phyloP scores from a whole-genome alignment of 2,329 filamentous ascomycete species.

The Hypoxylon sp. region DNA sequence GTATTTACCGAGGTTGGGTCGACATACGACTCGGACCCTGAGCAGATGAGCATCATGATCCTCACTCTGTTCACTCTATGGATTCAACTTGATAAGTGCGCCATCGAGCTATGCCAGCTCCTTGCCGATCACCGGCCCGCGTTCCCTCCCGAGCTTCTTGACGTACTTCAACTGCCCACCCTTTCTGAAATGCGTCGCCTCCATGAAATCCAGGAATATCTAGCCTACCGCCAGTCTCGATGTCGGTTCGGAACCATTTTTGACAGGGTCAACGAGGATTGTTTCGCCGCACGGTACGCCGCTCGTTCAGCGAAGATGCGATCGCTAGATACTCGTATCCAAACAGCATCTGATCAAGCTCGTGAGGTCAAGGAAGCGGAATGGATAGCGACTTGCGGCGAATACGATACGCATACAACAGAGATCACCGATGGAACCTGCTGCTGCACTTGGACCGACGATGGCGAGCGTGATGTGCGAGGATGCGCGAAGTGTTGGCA shows the following conservation, averaged over 20 bases:
- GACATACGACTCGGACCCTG: slow-evolving; percentile 54
- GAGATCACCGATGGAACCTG: slow-evolving; percentile 48
- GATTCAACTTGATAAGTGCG: slow-evolving; percentile 62
- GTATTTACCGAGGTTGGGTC: slow-evolving; percentile 48
- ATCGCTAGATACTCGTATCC: slow-evolving; percentile 31
- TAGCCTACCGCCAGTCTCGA: slow-evolving; percentile 49
- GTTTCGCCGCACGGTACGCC: slow-evolving; percentile 58
- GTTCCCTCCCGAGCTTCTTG: slow-evolving; percentile 59
- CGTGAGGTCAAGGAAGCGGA: slow-evolving; percentile 25
- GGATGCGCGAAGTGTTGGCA: slow-evolving; percentile 57
- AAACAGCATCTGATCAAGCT: slow-evolving; percentile 27
- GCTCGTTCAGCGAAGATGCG: slow-evolving; percentile 43
- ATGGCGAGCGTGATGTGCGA: slow-evolving; percentile 45
- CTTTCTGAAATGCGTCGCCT: slow-evolving; percentile 60
- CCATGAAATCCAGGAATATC: slow-evolving; percentile 57
- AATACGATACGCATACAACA: slow-evolving; percentile 47
- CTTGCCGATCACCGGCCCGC: slow-evolving; percentile 60
- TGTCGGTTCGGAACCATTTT: slow-evolving; percentile 55
- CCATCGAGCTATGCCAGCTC: slow-evolving; percentile 54
- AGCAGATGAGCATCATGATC: slow-evolving; percentile 61
- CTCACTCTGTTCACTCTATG: slow-evolving; percentile 66
- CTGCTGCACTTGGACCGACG: slow-evolving; percentile 39
- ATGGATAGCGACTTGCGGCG: slow-evolving; percentile 14
- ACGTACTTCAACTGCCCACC: slow-evolving; percentile 62
- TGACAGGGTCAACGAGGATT: slow-evolving; percentile 51